Evolutionary conservation across 768 basidiomycete species (phyloP).

Genomic region (Wakefieldia striispora): DNA sequence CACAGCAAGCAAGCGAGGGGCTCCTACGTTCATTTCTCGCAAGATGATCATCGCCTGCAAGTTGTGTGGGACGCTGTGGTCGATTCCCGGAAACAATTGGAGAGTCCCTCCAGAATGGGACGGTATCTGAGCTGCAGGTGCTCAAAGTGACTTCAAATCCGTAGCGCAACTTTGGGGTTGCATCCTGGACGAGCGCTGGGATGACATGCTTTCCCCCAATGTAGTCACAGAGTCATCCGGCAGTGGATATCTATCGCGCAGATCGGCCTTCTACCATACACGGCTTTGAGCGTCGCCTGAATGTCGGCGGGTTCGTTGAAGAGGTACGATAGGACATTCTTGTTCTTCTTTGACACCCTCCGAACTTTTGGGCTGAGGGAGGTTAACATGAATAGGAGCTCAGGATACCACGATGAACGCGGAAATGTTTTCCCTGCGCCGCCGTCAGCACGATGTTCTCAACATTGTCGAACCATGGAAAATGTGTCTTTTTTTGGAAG

Average conservation of each 20-base stretch:
- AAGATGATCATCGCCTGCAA: constrained; percentile 19
- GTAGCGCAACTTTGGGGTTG: constrained; percentile 1
- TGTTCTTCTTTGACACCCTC: constrained; percentile 5
- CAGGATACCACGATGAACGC: constrained; percentile 32
- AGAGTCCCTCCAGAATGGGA: background rate
- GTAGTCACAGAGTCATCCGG: background rate
- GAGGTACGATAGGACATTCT: constrained; percentile 21
- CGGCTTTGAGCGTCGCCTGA: constrained; percentile 13
- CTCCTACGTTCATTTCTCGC: constrained; percentile 3
- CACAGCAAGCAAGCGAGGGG: constrained; percentile 9
- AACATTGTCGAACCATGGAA: constrained; percentile 15
- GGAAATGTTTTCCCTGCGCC: constrained; percentile 26
- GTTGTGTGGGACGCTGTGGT: constrained; percentile 8
- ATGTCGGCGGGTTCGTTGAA: constrained; percentile 15
- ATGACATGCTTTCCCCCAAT: constrained; percentile 22
- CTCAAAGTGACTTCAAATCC: background rate
- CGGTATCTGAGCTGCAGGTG: no score
- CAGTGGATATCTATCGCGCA: background rate
- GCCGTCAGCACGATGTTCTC: constrained; percentile 29
- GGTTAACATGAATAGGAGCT: constrained; percentile 25
- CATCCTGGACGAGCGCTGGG: constrained; percentile 5
- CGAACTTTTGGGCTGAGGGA: constrained; percentile 1
- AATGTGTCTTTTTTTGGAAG: constrained; percentile 2
- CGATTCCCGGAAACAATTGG: constrained; percentile 1
- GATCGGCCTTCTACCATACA: constrained; percentile 13